Base-by-base conservation (phyloP, 306 rosid genomes). In the Adenanthera pavonina region DNA sequence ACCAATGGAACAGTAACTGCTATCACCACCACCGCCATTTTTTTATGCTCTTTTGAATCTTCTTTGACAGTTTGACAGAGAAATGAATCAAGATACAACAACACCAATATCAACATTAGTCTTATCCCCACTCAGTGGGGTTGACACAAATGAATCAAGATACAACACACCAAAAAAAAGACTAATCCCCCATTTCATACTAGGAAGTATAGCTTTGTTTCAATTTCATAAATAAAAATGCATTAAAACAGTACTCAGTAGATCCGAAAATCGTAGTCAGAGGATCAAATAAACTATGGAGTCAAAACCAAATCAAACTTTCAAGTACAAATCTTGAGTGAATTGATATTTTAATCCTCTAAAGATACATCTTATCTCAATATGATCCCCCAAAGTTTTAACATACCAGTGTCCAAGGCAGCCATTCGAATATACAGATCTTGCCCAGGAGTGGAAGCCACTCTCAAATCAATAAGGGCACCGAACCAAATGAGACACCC, bases 401-500 rank as follows among this genome's bases (percentile, higher is more conserved):
- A 34, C 43, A 47, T 72, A 85, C 91, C 81, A 38, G 53, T 46
- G 20, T 84, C 83, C 48, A 85, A 57, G 78, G 41, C 70, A 20
- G 83, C 60, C 78, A 54, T n/a, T 46, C 86, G 56, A 51, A 88
- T 36, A 47, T 86, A 72, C 2, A 88, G n/a, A 64, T 84, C 87
- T 38, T 84, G 84, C 15, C 79, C 75, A 1, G 78, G 54, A 33
- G 11, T 76, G 8, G 76, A 61, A 25, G 77, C 66, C 60, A 65
- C 82, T 19, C 85, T 80, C 25, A 88, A 33, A 74, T 88, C 89
- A 53, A 81, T 15, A 54, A 88, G 65, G 12, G 71, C 78, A 2
- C 84, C 84, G 13, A 82, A 86, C 88, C 92, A 86, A 68, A 80
- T 79, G 49, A 56, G 9, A 70, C 90, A 89, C 8, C 85, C 84